Percentiles rank a stretch among this genome's conserved stretches.
Evolutionary conservation across 176 grass and related monocot genomes (phyloP).

Genomic region (Cocos nucifera): DNA sequence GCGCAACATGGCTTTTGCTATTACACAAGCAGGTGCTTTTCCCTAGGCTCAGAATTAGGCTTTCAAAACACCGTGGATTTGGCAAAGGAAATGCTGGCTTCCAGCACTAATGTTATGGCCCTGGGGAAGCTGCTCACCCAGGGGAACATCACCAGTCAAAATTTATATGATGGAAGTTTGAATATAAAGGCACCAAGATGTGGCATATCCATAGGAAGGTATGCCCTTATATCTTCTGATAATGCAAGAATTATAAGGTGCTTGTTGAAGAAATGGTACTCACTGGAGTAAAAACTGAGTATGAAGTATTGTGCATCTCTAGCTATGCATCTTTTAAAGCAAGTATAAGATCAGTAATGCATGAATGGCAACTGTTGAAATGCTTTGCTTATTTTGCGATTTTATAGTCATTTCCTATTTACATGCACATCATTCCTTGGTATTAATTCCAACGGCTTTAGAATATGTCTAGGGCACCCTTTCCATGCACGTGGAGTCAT

Average conservation of each 20-base stretch:
- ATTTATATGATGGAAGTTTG: conserved; percentile 20
- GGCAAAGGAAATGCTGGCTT: conserved; percentile 48
- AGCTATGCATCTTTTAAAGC: too few relatives aligned
- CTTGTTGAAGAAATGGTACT: too few relatives aligned
- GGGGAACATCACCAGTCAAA: conserved; percentile 16
- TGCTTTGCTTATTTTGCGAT: too few relatives aligned
- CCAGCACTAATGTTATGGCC: conserved; percentile 38
- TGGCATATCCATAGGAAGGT: conserved; percentile 44
- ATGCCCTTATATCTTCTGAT: conserved; percentile 13
- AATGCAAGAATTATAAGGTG: not conserved
- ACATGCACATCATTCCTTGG: too few relatives aligned
- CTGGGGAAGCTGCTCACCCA: conserved; percentile 49
- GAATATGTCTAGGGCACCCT: too few relatives aligned
- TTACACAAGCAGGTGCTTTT: conserved; percentile 30
- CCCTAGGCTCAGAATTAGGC: conserved; percentile 7
- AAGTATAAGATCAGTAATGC: too few relatives aligned
- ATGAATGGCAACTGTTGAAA: too few relatives aligned
- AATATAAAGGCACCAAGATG: conserved; percentile 38
- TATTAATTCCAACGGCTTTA: too few relatives aligned
- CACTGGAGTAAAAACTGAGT: too few relatives aligned
- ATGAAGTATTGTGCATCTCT: too few relatives aligned
- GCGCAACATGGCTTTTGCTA: conserved; percentile 65
- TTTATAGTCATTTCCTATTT: too few relatives aligned
- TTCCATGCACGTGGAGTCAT: too few relatives aligned
- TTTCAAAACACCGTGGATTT: conserved; percentile 33